Evolutionary conservation across 805 yeast genomes (phyloP).

Genomic region (Zygosaccharomyces bisporus): DNA sequence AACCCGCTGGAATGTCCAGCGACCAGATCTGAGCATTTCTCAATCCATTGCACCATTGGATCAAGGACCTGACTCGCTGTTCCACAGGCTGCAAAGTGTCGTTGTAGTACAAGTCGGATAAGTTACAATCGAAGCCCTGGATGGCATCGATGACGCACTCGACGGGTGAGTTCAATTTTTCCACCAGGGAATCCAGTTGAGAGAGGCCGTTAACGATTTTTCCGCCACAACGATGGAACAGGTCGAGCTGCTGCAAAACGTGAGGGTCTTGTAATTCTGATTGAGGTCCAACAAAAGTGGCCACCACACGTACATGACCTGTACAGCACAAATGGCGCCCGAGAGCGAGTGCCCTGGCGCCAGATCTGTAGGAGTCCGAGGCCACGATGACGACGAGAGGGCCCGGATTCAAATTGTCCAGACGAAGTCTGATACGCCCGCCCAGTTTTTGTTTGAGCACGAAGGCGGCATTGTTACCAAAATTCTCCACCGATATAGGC

Average conservation of each 20-base stretch:
- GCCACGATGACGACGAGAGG: slow-evolving; percentile 69
- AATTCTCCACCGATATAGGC: slow-evolving; percentile 53
- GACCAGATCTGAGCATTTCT: slow-evolving; percentile 40
- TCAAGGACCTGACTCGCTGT: slow-evolving; percentile 38
- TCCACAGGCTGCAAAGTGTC: slow-evolving; percentile 22
- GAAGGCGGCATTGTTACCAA: slow-evolving; percentile 62
- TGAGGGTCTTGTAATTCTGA: slow-evolving; percentile 26
- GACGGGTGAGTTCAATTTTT: slow-evolving; percentile 62
- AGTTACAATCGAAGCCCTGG: slow-evolving; percentile 74
- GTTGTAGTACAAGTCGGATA: slow-evolving; percentile 45
- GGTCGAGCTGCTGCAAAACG: slow-evolving; percentile 48
- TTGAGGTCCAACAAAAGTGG: slow-evolving; percentile 37
- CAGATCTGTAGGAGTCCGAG: slow-evolving; percentile 67
- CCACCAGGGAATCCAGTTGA: slow-evolving; percentile 39
- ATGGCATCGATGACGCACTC: slow-evolving; percentile 79
- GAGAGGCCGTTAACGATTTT: slow-evolving; percentile 44
- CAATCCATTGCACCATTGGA: slow-evolving; percentile 60
- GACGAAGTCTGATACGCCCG: slow-evolving; percentile 61
- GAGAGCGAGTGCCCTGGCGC: slow-evolving; percentile 69
- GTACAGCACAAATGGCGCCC: slow-evolving; percentile 64
- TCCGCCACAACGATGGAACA: slow-evolving; percentile 67
- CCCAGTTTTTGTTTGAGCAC: slow-evolving; percentile 62
- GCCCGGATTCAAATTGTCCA: slow-evolving; percentile 70
- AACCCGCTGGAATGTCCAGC: slow-evolving; percentile 76
- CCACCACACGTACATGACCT: slow-evolving; percentile 66